Base-by-base conservation (phyloP, 2,329 filamentous ascomycete species). In the Microcera coccophila region DNA sequence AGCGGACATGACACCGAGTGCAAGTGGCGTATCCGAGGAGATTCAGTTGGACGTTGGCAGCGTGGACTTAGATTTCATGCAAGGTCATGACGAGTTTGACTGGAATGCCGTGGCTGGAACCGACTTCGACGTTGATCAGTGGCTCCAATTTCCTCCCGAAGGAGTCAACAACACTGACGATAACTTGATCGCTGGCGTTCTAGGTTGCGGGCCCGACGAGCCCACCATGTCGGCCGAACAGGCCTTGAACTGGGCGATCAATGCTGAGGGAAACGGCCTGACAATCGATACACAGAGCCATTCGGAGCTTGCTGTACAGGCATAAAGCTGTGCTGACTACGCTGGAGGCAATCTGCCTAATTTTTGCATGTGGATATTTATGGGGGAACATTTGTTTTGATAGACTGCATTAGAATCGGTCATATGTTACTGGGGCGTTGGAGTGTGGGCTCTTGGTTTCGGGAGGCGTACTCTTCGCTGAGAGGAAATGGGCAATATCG, bases 91-190 rank as follows among this genome's bases (percentile, higher is more conserved):
- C 35, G 72, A 73, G 39, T 75, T 78, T 42, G 75, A 78, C 49
- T 79, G 75, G 75, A 73, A 74, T 49, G 70, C 71, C 16, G 64
- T 76, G 4, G 65, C 73, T 14, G 73, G 70, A 5, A 71, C 73
- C 8, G 75, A 77, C 47, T 72, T 79, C 45, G 76, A 81, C 42
- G 75, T 79, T 40, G 75, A 79, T 44, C 75, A 79, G 52, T 81
- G 75, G 74, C 65, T 81, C 17, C 73, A 80, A 45, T 81, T 78
- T 48, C 76, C 75, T 5, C 68, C 69, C 2, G 76, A 78, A 38
- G 72, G 69, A 5, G 66, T 67, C 10, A 69, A 64, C 45, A 63
- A 61, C 26, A 54, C 58, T 7, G 68, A 66, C n/a, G 67, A 68
- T 19, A 60, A 60, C 18, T 53, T 68, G 35, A 62, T 67, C 50